Evolutionary conservation across 352 stramenopile genomes (phyloP).

Genomic region (Plasmopara viticola): DNA sequence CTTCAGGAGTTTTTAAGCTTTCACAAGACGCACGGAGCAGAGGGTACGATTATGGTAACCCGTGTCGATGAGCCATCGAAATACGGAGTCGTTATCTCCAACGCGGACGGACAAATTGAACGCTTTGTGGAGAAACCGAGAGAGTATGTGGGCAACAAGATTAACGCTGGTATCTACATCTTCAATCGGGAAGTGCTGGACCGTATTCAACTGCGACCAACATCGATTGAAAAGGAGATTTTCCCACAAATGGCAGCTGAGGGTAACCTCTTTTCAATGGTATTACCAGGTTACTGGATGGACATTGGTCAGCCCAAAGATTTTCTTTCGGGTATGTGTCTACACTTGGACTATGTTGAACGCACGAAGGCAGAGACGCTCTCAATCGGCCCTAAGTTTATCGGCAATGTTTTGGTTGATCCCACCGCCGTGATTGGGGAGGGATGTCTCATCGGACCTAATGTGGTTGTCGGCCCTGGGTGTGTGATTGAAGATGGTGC

Average conservation of each 20-base stretch:
- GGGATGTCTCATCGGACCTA: constrained; percentile 75
- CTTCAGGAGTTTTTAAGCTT: constrained; percentile 75
- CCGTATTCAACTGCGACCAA: constrained; percentile 82
- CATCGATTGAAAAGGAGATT: constrained; percentile 88
- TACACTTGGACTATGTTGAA: constrained; percentile 74
- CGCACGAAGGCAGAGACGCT: constrained; percentile 40
- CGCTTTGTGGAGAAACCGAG: constrained; percentile 87
- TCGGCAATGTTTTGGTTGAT: constrained; percentile 85
- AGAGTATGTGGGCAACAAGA: constrained; percentile 88
- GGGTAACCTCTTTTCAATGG: constrained; percentile 80
- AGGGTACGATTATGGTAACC: constrained; percentile 82
- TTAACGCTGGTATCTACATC: constrained; percentile 89
- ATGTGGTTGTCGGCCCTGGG: constrained; percentile 75
- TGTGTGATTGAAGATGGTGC: constrained; percentile 83
- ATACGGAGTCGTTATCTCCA: constrained; percentile 83
- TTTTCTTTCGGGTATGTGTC: constrained; percentile 82
- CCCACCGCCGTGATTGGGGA: constrained; percentile 67
- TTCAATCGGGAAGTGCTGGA: constrained; percentile 86
- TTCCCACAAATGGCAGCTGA: constrained; percentile 88
- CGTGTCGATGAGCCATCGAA: constrained; percentile 86
- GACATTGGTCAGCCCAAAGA: constrained; percentile 89
- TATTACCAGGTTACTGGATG: constrained; percentile 87
- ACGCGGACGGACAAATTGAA: constrained; percentile 76
- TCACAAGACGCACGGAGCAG: constrained; percentile 65
- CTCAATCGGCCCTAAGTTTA: constrained; percentile 58